Conservation (phyloP, 2,329 filamentous ascomycete species). For the Fusarium liriodendri region DNA sequence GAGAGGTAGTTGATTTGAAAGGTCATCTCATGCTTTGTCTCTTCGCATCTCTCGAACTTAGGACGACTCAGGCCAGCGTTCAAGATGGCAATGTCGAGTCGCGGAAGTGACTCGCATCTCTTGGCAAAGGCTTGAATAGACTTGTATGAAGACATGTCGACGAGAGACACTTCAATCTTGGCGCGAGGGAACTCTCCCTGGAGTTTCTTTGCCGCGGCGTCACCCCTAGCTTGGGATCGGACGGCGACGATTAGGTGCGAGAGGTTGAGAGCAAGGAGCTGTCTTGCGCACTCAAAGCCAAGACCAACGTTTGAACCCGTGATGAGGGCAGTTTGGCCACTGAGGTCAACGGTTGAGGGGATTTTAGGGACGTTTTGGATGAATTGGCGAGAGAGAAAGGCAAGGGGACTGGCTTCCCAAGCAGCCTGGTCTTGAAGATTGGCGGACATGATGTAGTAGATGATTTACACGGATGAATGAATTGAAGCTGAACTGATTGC, state of each 20-base stretch:
- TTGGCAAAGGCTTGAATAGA: slow-evolving; percentile 56
- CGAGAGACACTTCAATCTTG: slow-evolving; percentile 57
- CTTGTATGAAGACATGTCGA: slow-evolving; percentile 61
- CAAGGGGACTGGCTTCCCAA: slow-evolving; percentile 36
- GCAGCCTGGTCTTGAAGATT: slow-evolving; percentile 32
- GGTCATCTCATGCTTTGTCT: slow-evolving; percentile 53
- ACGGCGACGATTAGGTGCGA: slow-evolving; percentile 60
- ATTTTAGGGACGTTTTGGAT: slow-evolving; percentile 38
- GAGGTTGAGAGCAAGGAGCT: slow-evolving; percentile 54
- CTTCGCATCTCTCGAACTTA: slow-evolving; percentile 41
- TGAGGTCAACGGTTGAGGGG: slow-evolving; percentile 42
- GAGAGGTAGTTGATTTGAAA: slow-evolving; percentile 56
- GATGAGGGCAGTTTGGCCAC: slow-evolving; percentile 57
- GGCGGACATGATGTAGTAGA: slow-evolving; percentile 30
- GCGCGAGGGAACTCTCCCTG: slow-evolving; percentile 45
- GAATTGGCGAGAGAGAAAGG: slow-evolving; percentile 42
- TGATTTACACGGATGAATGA: neutral
- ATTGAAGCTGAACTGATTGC: neutral
- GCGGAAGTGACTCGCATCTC: slow-evolving; percentile 47
- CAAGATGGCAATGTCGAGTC: slow-evolving; percentile 59
- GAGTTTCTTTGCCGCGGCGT: slow-evolving; percentile 49
- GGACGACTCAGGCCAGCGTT: slow-evolving; percentile 56
- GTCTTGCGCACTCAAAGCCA: slow-evolving; percentile 57
- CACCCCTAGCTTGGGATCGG: slow-evolving; percentile 55
- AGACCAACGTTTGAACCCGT: slow-evolving; percentile 63